Percentiles rank a stretch among this genome's conserved stretches.
phyloP scores from a whole-genome alignment of 108 stramenopile species.

The Cyclotella distinguenda region DNA sequence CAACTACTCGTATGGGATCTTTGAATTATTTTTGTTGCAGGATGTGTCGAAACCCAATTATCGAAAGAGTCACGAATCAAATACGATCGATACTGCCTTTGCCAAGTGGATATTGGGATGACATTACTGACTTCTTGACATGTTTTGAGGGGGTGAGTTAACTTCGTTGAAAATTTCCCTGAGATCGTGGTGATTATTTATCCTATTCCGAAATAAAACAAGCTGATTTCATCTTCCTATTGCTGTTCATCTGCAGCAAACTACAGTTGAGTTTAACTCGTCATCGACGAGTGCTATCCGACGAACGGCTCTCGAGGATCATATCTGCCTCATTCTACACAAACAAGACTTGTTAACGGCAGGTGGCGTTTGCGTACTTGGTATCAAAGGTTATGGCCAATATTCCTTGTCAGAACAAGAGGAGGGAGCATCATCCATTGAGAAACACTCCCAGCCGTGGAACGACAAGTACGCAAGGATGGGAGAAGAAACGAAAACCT shows the following conservation, averaged over 20 bases:
- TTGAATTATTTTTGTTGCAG: constrained; percentile 52
- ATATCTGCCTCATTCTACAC: constrained; percentile 61
- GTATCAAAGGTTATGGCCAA: constrained; percentile 63
- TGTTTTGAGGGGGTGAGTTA: constrained; percentile 58
- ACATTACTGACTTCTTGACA: constrained; percentile 78
- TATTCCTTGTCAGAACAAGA: constrained; percentile 7
- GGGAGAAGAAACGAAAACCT: constrained; percentile 2
- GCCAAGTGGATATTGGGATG: constrained; percentile 80
- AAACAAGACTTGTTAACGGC: constrained; percentile 31
- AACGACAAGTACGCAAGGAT: constrained; percentile 31
- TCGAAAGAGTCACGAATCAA: constrained; percentile 15
- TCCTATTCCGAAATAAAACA: no score
- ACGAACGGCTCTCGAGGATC: constrained; percentile 55
- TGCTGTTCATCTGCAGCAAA: background rate
- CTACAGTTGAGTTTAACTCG: constrained; percentile 39
- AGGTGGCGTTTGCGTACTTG: constrained; percentile 40
- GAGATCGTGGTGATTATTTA: no score
- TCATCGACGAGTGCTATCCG: constrained; percentile 43
- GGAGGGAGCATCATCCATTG: background rate
- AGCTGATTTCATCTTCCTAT: background rate
- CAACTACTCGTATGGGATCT: constrained; percentile 7
- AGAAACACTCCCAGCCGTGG: constrained; percentile 25
- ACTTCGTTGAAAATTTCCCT: no score
- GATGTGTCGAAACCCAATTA: constrained; percentile 51
- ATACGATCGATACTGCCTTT: constrained; percentile 49